Evolutionary conservation across 2,329 filamentous ascomycete species (phyloP).

Genomic region (Ceratocystis eucalypticola): DNA sequence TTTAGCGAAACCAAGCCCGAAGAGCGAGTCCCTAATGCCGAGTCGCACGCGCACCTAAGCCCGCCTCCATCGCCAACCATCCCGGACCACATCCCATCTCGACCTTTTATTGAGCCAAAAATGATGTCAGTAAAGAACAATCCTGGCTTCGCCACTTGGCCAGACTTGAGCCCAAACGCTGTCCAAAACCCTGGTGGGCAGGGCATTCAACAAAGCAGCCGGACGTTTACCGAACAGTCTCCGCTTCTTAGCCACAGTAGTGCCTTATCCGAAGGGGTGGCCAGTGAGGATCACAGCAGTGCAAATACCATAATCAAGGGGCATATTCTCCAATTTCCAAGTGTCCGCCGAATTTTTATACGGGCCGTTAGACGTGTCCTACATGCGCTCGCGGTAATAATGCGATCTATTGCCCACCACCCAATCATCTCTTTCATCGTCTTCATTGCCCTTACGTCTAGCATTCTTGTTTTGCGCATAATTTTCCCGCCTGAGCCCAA

Average conservation of each 20-base stretch:
- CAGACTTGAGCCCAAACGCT: background rate
- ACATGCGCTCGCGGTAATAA: too few relatives aligned
- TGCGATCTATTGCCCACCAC: slow-evolving; percentile 8
- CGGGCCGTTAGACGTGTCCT: too few relatives aligned
- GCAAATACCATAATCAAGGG: background rate
- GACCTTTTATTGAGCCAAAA: background rate
- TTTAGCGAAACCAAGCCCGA: background rate
- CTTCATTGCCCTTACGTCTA: slow-evolving; percentile 2
- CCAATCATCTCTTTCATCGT: slow-evolving; percentile 11
- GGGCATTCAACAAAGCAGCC: background rate
- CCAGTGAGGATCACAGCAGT: background rate
- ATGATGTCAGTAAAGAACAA: background rate
- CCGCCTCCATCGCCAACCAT: background rate
- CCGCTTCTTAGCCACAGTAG: slow-evolving; percentile 11
- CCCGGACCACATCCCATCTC: background rate
- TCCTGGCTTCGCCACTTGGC: background rate
- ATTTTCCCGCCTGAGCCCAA: slow-evolving; percentile 13
- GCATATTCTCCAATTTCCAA: background rate
- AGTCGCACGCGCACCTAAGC: background rate
- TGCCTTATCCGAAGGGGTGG: background rate
- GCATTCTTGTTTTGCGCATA: slow-evolving; percentile 11
- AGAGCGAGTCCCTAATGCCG: slow-evolving; percentile 1
- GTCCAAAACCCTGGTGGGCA: background rate
- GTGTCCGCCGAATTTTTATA: background rate
- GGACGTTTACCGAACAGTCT: slow-evolving; percentile 17